Conservation (phyloP, 2,329 filamentous ascomycete species). For the Xenoacremonium recifei region DNA sequence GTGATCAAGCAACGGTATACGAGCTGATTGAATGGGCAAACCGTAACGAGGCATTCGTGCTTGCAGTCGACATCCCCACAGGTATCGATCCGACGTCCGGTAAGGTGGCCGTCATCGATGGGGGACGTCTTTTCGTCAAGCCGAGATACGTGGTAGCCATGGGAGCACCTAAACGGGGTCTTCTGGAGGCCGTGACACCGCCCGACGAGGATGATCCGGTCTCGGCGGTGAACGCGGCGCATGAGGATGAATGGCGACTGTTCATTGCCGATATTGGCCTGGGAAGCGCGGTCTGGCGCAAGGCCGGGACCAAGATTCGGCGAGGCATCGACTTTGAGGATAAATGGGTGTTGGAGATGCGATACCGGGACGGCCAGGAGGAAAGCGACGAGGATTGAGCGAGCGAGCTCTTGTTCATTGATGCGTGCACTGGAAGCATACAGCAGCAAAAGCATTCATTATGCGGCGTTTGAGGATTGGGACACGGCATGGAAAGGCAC, state of each 20-base stretch:
- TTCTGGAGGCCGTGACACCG: constrained; percentile 72
- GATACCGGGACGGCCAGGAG: constrained; percentile 40
- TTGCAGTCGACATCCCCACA: constrained; percentile 89
- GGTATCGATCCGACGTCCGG: constrained; percentile 81
- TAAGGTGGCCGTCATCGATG: constrained; percentile 65
- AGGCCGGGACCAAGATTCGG: constrained; percentile 76
- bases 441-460: no score
- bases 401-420: no score
- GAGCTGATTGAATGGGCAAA: constrained; percentile 95
- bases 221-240: constrained; percentile 27
- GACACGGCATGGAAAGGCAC: no score
- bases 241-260: constrained; percentile 70
- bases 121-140: constrained; percentile 74
- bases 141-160: constrained; percentile 82
- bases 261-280: constrained; percentile 87
- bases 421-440: no score
- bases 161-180: constrained; percentile 80
- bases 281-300: constrained; percentile 78
- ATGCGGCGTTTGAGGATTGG: no score
- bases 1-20: constrained; percentile 80
- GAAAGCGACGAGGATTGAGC: constrained; percentile 25
- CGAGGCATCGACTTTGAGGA: constrained; percentile 86
- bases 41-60: constrained; percentile 74
- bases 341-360: constrained; percentile 78
- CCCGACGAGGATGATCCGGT: constrained; percentile 39